A percentile compares a stretch with the other conserved stretches of the same genome.
Conservation (phyloP, 2,329 filamentous ascomycete species). For the Sporothrix globosa region DNA sequence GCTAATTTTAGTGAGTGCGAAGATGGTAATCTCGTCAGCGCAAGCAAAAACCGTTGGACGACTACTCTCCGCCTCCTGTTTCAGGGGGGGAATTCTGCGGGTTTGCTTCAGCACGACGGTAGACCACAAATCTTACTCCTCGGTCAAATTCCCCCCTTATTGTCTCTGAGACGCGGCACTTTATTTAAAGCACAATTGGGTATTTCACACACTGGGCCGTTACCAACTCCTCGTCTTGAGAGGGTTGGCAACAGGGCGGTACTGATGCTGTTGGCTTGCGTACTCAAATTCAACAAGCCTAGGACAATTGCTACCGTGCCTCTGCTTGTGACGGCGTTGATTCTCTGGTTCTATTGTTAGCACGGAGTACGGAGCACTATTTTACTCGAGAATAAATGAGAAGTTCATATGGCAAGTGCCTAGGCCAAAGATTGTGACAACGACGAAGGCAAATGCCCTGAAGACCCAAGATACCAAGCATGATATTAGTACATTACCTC, state of each 20-base stretch:
- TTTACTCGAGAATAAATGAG: not conserved
- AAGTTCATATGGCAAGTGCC: not conserved
- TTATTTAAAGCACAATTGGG: conserved; percentile 1
- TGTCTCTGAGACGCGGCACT: conserved; percentile 5
- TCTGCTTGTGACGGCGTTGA: not conserved
- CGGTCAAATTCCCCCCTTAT: not conserved
- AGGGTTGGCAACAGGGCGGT: not conserved
- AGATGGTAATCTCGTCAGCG: not conserved
- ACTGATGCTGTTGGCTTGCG: not conserved
- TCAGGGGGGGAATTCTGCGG: conserved; percentile 11
- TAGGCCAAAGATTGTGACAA: not conserved
- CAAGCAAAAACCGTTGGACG: not conserved
- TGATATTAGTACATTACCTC: not conserved
- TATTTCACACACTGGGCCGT: not conserved
- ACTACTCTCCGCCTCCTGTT: not conserved
- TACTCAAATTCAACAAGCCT: too few relatives aligned
- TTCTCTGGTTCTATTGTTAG: not conserved
- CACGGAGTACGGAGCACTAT: not conserved
- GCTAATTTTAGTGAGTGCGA: not conserved
- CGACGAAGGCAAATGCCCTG: not conserved
- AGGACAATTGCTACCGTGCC: not conserved
- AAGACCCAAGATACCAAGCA: not conserved
- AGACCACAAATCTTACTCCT: not conserved
- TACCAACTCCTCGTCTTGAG: not conserved
- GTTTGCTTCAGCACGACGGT: not conserved